phyloP scores from a whole-genome alignment of 768 basidiomycete genomes.

The Suillus lakei region DNA sequence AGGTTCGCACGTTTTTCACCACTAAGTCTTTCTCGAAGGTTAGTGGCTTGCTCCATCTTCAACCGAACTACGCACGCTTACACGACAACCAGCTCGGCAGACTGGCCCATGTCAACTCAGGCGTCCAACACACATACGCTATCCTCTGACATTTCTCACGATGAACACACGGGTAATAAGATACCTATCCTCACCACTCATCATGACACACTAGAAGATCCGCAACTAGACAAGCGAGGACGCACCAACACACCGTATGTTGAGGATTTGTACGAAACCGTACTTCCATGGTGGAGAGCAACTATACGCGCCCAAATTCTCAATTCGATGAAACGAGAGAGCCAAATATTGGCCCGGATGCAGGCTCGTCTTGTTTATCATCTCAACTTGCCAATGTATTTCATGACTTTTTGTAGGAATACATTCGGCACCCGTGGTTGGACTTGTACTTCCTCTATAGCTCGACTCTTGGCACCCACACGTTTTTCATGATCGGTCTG shows the following conservation, averaged over 20 bases:
- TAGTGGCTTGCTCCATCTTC: background rate
- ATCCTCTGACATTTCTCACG: background rate
- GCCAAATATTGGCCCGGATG: conserved; percentile 61
- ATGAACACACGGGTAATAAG: background rate
- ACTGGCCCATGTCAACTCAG: background rate
- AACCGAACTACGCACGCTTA: background rate
- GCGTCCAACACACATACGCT: background rate
- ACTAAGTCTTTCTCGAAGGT: too few relatives aligned
- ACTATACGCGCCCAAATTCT: conserved; percentile 60
- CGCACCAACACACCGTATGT: background rate
- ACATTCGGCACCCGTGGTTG: conserved; percentile 65
- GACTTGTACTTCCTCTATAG: conserved; percentile 87
- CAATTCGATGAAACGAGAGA: conserved; percentile 59
- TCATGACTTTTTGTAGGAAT: conserved; percentile 39
- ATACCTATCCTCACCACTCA: background rate
- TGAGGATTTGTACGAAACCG: conserved; percentile 66
- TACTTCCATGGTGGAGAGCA: conserved; percentile 69
- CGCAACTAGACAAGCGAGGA: background rate
- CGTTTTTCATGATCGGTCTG: conserved; percentile 91
- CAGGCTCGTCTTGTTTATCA: conserved; percentile 55
- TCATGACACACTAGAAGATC: background rate
- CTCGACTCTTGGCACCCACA: conserved; percentile 81
- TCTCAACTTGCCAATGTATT: conserved; percentile 10
- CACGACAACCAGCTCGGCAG: background rate
- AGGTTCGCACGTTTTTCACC: too few relatives aligned